Evolutionary conservation across 1,284 basidiomycete species (phyloP).

Genomic region (Trametes hirsuta): DNA sequence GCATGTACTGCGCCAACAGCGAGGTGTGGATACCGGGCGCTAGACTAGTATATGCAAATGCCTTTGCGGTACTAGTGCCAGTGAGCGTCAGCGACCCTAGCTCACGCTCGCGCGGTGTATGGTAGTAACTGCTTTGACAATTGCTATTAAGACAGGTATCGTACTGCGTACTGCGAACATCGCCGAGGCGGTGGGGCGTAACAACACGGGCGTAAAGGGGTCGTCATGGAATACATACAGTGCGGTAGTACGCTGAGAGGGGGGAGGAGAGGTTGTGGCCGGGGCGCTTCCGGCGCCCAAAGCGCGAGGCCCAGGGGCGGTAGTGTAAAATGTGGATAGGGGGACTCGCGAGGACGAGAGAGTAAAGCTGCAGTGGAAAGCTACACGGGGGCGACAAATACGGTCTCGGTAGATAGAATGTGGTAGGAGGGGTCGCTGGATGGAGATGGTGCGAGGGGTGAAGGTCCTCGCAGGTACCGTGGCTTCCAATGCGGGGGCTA

Average conservation of each 20-base stretch:
- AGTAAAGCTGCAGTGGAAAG: not conserved
- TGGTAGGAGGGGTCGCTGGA: not conserved
- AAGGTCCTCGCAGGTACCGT: not conserved
- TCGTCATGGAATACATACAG: not conserved
- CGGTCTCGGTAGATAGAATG: not conserved
- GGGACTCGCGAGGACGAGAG: not conserved
- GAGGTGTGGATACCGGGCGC: too few species aligned
- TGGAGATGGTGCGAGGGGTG: not conserved
- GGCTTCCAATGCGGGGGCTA: not conserved
- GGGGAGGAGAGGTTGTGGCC: not conserved
- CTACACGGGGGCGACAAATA: not conserved
- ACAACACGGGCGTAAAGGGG: not conserved
- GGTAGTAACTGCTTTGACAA: not conserved
- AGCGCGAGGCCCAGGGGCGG: too few species aligned
- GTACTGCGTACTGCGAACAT: not conserved
- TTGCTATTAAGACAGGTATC: slow-evolving; percentile 3
- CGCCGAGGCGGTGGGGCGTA: not conserved
- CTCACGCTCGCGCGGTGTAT: too few species aligned
- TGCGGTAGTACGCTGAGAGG: not conserved
- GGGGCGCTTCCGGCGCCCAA: too few species aligned
- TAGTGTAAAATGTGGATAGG: not conserved
- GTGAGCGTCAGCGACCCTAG: too few species aligned
- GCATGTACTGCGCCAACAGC: too few species aligned
- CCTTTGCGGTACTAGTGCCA: too few species aligned
- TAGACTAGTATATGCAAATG: too few species aligned